Conservation (phyloP, 345 rosid genomes). For the Pseudoturritis turrita region DNA sequence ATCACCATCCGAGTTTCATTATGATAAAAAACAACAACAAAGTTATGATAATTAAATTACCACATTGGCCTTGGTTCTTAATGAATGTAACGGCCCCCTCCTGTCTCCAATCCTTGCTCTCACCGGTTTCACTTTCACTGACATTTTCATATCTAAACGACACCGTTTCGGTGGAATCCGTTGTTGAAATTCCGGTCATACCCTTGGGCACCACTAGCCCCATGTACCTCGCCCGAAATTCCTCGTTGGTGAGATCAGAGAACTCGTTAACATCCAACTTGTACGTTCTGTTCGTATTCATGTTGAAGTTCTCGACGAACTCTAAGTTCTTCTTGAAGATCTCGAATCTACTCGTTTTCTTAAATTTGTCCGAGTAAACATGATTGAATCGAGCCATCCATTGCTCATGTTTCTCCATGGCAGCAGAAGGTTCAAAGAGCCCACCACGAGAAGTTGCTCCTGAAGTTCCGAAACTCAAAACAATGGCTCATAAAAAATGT, state of each 20-base stretch:
- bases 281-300: slow-evolving; percentile 19
- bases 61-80: slow-evolving; percentile 37
- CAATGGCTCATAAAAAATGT: slow-evolving; percentile 4
- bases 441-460: slow-evolving; percentile 9
- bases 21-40: too few species aligned
- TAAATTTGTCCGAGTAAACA: slow-evolving; percentile 27
- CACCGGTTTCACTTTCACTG: slow-evolving; percentile 24
- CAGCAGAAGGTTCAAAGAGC: slow-evolving; percentile 26
- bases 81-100: slow-evolving; percentile 37
- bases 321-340: slow-evolving; percentile 42
- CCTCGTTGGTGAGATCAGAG: slow-evolving; percentile 48
- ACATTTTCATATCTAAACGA: slow-evolving; percentile 22
- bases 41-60: too few species aligned
- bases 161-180: neutral
- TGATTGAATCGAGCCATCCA: slow-evolving; percentile 36
- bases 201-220: slow-evolving; percentile 26
- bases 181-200: neutral
- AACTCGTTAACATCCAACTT: slow-evolving; percentile 40
- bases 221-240: slow-evolving; percentile 33
- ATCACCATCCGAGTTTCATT: too few species aligned
- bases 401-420: slow-evolving; percentile 28
- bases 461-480: neutral
- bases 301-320: slow-evolving; percentile 38
- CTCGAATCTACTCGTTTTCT: slow-evolving; percentile 30
- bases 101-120: slow-evolving; percentile 35